phyloP scores from a whole-genome alignment of 116 monocot species.

The Thalassia testudinum region DNA sequence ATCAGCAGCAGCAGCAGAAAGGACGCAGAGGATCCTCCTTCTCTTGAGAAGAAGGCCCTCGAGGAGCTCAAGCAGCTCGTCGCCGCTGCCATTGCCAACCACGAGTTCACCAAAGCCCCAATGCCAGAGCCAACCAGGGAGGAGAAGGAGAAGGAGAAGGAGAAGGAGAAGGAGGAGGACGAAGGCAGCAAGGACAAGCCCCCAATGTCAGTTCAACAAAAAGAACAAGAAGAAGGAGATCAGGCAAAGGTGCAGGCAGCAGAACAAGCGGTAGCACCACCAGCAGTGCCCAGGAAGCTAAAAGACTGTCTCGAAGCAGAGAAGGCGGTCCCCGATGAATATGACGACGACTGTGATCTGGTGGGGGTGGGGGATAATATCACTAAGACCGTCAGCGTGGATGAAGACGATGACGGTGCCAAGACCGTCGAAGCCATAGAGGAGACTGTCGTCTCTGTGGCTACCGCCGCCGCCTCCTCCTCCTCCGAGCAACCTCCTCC shows the following conservation, averaged over 20 bases:
- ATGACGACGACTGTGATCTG: too few relatives aligned
- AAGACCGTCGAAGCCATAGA: conserved; percentile 27
- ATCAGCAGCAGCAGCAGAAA: too few relatives aligned
- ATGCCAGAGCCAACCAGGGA: conserved; percentile 11
- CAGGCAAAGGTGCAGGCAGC: not conserved
- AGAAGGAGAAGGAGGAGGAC: not conserved
- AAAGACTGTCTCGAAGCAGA: too few relatives aligned
- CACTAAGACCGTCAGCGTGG: too few relatives aligned
- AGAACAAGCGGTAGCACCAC: not conserved
- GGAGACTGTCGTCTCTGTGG: conserved; percentile 8
- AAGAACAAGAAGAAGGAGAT: not conserved
- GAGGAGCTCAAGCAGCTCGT: conserved; percentile 34
- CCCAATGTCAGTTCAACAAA: not conserved
- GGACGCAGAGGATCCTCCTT: conserved; percentile 4
- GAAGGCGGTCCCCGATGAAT: not conserved
- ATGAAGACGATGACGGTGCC: conserved; percentile 9
- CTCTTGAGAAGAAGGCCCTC: conserved; percentile 30
- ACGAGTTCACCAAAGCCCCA: conserved; percentile 24
- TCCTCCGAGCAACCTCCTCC: not conserved
- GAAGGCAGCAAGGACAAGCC: not conserved
- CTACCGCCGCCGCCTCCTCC: not conserved
- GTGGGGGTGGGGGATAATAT: too few relatives aligned
- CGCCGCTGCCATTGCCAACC: conserved; percentile 20
- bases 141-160: conserved; percentile 3
- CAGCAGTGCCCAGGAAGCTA: not conserved